These are phyloP conservation scores for Suillus luteus DNA, from an alignment of 768 basidiomycete genomes.

Conservation along the genomic window DNA sequence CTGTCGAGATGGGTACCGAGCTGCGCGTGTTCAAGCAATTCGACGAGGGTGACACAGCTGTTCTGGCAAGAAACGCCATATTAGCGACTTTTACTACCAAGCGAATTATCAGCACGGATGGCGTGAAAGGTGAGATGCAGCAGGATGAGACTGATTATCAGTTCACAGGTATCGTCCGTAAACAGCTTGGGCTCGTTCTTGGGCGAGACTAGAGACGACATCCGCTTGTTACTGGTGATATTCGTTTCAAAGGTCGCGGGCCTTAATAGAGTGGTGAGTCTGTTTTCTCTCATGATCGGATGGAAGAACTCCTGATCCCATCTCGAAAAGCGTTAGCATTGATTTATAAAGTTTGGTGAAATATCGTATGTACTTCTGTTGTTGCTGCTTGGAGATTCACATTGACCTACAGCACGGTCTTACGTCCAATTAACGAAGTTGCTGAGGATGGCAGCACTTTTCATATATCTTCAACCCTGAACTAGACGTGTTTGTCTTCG, in stretches of 20 bases:
- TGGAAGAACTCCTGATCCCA: background rate
- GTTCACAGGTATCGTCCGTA: slow-evolving; percentile 7
- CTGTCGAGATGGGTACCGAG: slow-evolving; percentile 39
- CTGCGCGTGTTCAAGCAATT: slow-evolving; percentile 36
- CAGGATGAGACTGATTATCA: background rate
- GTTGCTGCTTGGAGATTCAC: background rate
- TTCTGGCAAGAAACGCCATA: background rate
- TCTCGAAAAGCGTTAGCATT: slow-evolving; percentile 23
- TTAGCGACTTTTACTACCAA: background rate
- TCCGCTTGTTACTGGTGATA: slow-evolving; percentile 32
- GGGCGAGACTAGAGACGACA: slow-evolving; percentile 32
- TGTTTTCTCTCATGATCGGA: background rate
- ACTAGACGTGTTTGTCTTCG: slow-evolving; percentile 8
- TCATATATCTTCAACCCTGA: slow-evolving; percentile 9
- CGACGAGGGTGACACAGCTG: slow-evolving; percentile 30
- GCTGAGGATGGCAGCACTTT: slow-evolving; percentile 22
- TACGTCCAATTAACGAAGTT: slow-evolving; percentile 21
- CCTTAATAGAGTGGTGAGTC: slow-evolving; percentile 38
- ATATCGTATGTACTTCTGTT: background rate
- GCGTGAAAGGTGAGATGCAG: slow-evolving; percentile 16
- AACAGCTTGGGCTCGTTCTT: slow-evolving; percentile 13
- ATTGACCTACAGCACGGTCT: slow-evolving; percentile 5
- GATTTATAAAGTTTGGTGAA: slow-evolving; percentile 40
- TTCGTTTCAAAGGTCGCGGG: slow-evolving; percentile 38
- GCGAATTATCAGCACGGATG: slow-evolving; percentile 18